Evolutionary conservation across 1,139 yeast genomes (phyloP).

Genomic region (Hemisphaericaspora lyxosophila): DNA sequence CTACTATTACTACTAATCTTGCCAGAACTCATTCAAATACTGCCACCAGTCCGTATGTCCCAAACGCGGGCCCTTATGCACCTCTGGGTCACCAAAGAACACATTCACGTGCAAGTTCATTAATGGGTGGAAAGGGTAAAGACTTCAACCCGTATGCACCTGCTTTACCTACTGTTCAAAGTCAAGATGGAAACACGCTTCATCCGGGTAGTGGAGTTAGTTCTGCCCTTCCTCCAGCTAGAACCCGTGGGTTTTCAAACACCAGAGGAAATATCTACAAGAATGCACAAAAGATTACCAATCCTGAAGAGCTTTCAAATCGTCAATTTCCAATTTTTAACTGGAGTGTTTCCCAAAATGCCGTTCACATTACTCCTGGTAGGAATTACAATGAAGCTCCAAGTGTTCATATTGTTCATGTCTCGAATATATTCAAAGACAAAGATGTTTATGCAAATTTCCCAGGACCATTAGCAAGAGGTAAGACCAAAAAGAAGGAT

Average conservation of each 20-base stretch:
- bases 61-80: constrained; percentile 49
- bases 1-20: constrained; percentile 22
- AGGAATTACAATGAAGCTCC: constrained; percentile 14
- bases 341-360: constrained; percentile 54
- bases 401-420: constrained; percentile 19
- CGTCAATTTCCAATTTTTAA: constrained; percentile 79
- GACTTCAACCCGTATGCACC: constrained; percentile 50
- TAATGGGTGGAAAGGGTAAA: constrained; percentile 43
- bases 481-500: constrained; percentile 60
- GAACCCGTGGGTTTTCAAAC: constrained; percentile 8
- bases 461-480: constrained; percentile 66
- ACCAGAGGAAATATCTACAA: constrained; percentile 20
- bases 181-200: constrained; percentile 5
- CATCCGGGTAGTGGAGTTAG: not conserved
- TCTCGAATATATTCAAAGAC: constrained; percentile 21
- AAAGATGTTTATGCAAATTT: constrained; percentile 27
- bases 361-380: constrained; percentile 31
- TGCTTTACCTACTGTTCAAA: constrained; percentile 24
- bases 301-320: constrained; percentile 38
- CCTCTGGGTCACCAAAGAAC: constrained; percentile 38
- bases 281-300: constrained; percentile 26
- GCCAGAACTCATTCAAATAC: constrained; percentile 18
- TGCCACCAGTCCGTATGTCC: constrained; percentile 44
- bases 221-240: constrained; percentile 4
- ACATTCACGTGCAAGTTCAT: constrained; percentile 45